phyloP scores from a whole-genome alignment of 495 filamentous ascomycete genomes.

The Barbatosphaeria neglecta region DNA sequence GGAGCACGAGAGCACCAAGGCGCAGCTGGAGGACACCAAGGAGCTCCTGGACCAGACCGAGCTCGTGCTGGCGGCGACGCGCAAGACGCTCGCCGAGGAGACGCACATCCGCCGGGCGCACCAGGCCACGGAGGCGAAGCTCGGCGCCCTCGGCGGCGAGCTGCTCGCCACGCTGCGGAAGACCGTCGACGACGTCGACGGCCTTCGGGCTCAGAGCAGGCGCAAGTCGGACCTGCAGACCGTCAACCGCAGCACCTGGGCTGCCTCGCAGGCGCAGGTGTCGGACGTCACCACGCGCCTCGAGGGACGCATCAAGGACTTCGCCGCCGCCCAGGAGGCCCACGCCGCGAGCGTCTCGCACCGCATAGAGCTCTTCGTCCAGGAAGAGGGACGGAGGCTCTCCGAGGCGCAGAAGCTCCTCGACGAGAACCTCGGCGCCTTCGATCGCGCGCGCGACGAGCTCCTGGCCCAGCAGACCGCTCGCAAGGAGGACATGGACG shows the following conservation, averaged over 20 bases:
- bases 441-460: slow-evolving; percentile 53
- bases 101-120: slow-evolving; percentile 70
- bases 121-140: slow-evolving; percentile 66
- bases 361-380: slow-evolving; percentile 63
- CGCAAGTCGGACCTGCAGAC: slow-evolving; percentile 74
- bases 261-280: slow-evolving; percentile 61
- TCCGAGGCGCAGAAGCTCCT: slow-evolving; percentile 56
- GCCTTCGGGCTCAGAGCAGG: slow-evolving; percentile 69
- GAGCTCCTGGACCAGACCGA: slow-evolving; percentile 79
- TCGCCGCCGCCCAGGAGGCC: slow-evolving; percentile 56
- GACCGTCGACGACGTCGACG: slow-evolving; percentile 68
- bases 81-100: slow-evolving; percentile 68
- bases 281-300: slow-evolving; percentile 60
- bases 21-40: slow-evolving; percentile 63
- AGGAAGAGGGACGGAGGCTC: slow-evolving; percentile 56
- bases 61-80: slow-evolving; percentile 61
- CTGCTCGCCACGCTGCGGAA: slow-evolving; percentile 63
- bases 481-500: slow-evolving; percentile 80
- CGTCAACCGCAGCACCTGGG: slow-evolving; percentile 69
- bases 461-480: slow-evolving; percentile 54
- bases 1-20: slow-evolving; percentile 65
- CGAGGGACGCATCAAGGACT: slow-evolving; percentile 56
- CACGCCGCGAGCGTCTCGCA: slow-evolving; percentile 53
- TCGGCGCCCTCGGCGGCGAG: slow-evolving; percentile 57
- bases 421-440: slow-evolving; percentile 49